These are phyloP conservation scores for Ophiostoma himal-ulmi DNA, from an alignment of 2,329 filamentous ascomycete species.

Conservation along the genomic window DNA sequence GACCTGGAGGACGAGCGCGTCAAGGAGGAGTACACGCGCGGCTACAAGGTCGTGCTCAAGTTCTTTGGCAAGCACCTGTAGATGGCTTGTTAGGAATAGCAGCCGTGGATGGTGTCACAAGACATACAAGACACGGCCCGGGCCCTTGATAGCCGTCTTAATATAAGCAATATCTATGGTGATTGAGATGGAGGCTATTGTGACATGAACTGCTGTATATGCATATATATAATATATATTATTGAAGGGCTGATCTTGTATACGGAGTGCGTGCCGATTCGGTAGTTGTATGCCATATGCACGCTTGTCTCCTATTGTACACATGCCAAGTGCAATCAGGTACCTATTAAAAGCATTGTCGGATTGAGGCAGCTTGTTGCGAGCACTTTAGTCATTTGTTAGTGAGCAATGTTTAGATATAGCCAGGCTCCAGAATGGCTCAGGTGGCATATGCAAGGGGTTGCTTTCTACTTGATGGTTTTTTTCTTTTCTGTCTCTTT, in stretches of 20 bases:
- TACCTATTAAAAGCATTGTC: neutral
- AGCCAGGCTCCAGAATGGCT: neutral
- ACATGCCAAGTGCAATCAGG: neutral
- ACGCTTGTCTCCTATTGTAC: neutral
- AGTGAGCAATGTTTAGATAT: neutral
- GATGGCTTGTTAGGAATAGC: neutral
- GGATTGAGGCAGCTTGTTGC: neutral
- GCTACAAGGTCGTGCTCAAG: slow-evolving; percentile 52
- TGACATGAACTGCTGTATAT: too few species aligned
- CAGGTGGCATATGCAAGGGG: neutral
- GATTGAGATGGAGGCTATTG: too few species aligned
- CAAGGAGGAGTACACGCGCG: slow-evolving; percentile 57
- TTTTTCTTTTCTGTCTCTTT: neutral
- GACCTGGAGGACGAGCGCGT: slow-evolving; percentile 52
- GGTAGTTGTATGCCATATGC: neutral
- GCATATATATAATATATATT: too few species aligned
- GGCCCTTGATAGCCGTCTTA: too few species aligned
- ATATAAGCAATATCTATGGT: too few species aligned
- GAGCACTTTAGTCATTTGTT: neutral
- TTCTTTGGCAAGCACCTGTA: slow-evolving; percentile 51
- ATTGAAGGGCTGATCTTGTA: too few species aligned
- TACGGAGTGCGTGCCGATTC: neutral
- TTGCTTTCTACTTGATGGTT: neutral
- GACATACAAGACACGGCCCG: too few species aligned
- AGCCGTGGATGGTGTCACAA: neutral